Conservation (phyloP, 202 grass and related monocot species). For the Eragrostis tef region DNA sequence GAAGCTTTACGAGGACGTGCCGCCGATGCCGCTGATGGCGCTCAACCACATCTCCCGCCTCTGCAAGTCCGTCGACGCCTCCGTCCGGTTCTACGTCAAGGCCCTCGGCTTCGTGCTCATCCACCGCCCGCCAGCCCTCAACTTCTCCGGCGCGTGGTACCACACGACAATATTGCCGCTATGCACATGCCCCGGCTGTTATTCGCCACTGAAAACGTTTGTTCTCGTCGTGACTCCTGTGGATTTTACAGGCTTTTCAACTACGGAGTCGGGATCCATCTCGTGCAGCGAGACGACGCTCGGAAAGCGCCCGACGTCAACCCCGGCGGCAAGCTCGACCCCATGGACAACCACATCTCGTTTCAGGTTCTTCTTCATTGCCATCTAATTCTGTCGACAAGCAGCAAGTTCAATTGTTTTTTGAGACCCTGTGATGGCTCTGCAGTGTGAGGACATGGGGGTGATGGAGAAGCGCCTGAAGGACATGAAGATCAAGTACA, state of each 20-base stretch:
- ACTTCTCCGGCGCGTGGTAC: conserved; percentile 80
- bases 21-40: conserved; percentile 61
- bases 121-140: conserved; percentile 62
- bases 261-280: conserved; percentile 75
- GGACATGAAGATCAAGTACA: conserved; percentile 56
- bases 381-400: too few relatives aligned
- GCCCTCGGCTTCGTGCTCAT: conserved; percentile 74
- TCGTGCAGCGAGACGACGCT: conserved; percentile 59
- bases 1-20: conserved; percentile 51
- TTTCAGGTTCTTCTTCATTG: conserved; percentile 54
- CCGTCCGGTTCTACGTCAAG: conserved; percentile 69
- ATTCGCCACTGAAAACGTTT: not conserved
- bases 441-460: conserved; percentile 66
- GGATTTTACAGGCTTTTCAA: conserved; percentile 63
- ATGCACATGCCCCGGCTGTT: too few relatives aligned
- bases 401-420: not conserved
- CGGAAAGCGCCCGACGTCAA: conserved; percentile 44
- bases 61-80: conserved; percentile 64
- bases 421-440: not conserved
- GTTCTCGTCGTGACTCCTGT: not conserved
- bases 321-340: conserved; percentile 55
- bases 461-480: conserved; percentile 63
- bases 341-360: conserved; percentile 86
- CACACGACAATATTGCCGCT: too few relatives aligned
- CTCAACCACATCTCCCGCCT: conserved; percentile 80